Percentiles rank a stretch among this genome's conserved stretches.
Evolutionary conservation across 2,329 filamentous ascomycete species (phyloP).

Genomic region (Orbilia brochopaga): DNA sequence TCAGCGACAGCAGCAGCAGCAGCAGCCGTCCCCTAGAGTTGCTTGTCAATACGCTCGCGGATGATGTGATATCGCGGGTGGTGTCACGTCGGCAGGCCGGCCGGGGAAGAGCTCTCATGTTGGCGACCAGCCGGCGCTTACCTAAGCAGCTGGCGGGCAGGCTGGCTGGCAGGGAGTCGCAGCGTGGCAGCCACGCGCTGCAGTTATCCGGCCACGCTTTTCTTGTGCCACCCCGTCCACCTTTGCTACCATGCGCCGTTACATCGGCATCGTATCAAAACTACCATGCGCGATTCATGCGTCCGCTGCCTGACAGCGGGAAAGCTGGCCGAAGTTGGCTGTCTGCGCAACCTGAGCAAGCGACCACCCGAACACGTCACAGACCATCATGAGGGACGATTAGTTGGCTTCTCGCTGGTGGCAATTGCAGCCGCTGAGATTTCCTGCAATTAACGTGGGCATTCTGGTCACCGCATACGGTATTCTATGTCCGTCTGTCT

Average conservation of each 20-base stretch:
- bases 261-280: neutral
- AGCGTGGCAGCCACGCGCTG: neutral
- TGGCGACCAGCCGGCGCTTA: neutral
- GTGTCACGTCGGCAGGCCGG: no score
- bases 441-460: neutral
- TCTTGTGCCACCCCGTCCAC: constrained; percentile 1
- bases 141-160: neutral
- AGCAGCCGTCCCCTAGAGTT: no score
- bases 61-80: no score
- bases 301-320: neutral
- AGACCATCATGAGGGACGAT: neutral
- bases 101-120: no score
- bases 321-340: neutral
- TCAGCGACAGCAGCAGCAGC: no score
- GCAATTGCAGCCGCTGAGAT: no score
- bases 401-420: no score
- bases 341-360: constrained; percentile 1
- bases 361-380: constrained; percentile 5
- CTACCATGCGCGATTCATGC: neutral
- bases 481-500: neutral
- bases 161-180: neutral
- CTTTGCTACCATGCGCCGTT: neutral
- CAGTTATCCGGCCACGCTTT: constrained; percentile 9
- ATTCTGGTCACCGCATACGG: neutral
- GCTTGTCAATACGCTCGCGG: no score